Evolutionary conservation across 176 grass and related monocot species (phyloP).

Genomic region (Eleusine coracana): DNA sequence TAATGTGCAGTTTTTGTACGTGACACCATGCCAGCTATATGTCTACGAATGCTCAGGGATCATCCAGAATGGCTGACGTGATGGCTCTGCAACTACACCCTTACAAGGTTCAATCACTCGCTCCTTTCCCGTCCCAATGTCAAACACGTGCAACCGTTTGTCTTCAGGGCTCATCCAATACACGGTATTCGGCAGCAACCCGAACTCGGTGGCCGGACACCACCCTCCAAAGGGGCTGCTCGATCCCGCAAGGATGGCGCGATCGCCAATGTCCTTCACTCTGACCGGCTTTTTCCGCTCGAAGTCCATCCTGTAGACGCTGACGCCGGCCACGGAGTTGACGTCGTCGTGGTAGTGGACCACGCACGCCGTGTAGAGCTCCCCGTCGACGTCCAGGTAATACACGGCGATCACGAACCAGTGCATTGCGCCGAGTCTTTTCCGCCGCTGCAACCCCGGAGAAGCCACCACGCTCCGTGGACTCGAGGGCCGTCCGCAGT

Average conservation of each 20-base stretch:
- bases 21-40: too few relatives aligned
- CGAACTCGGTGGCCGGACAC: neutral
- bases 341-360: neutral
- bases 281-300: too few relatives aligned
- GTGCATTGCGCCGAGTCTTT: too few relatives aligned
- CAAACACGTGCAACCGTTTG: neutral
- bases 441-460: too few relatives aligned
- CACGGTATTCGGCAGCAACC: neutral
- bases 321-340: neutral
- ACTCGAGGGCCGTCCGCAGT: too few relatives aligned
- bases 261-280: neutral
- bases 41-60: neutral
- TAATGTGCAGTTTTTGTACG: too few relatives aligned
- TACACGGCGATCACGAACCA: too few relatives aligned
- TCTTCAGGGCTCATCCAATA: conserved; percentile 8
- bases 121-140: neutral
- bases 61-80: neutral
- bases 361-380: neutral
- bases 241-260: neutral
- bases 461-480: too few relatives aligned
- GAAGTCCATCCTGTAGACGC: neutral
- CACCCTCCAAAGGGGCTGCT: neutral
- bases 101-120: neutral
- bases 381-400: neutral
- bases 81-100: neutral